A percentile compares a stretch with the other conserved stretches of the same genome.
phyloP scores from a whole-genome alignment of 345 rosid species.

The Salix exigua region DNA sequence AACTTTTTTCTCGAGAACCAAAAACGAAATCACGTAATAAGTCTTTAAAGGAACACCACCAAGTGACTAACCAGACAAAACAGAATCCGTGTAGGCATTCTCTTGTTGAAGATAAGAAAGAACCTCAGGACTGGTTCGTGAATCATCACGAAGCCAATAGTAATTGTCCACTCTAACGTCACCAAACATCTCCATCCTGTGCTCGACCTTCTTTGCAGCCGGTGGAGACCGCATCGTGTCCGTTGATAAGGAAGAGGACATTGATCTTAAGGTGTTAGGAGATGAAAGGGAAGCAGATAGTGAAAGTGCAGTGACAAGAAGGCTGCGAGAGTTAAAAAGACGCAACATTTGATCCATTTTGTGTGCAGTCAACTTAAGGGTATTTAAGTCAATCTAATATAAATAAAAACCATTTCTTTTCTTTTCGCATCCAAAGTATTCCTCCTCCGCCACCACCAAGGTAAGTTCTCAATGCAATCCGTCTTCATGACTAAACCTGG shows the following conservation, averaged over 20 bases:
- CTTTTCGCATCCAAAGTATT: too few species aligned
- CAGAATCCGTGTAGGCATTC: constrained; percentile 51
- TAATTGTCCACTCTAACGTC: constrained; percentile 73
- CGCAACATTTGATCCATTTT: too few species aligned
- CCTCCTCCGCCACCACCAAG: too few species aligned
- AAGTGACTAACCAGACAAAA: constrained; percentile 51
- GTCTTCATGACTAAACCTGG: too few species aligned
- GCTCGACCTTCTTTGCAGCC: constrained; percentile 73
- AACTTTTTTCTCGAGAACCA: not conserved
- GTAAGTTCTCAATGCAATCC: too few species aligned
- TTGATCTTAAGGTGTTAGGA: too few species aligned
- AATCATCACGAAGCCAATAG: constrained; percentile 96
- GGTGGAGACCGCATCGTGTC: constrained; percentile 31
- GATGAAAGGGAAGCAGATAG: too few species aligned
- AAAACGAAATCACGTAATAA: not conserved
- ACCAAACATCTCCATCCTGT: constrained; percentile 72
- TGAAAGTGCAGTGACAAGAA: too few species aligned
- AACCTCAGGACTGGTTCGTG: constrained; percentile 62
- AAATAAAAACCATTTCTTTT: too few species aligned
- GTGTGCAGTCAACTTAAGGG: too few species aligned
- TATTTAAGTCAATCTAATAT: too few species aligned
- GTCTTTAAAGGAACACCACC: not conserved
- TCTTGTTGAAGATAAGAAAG: constrained; percentile 64
- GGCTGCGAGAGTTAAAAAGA: too few species aligned
- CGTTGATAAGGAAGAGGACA: not conserved